Evolutionary conservation across 2,329 filamentous ascomycete genomes (phyloP), one percentile per base, ranked within the genome.

Genomic region (Nemania sp.): DNA sequence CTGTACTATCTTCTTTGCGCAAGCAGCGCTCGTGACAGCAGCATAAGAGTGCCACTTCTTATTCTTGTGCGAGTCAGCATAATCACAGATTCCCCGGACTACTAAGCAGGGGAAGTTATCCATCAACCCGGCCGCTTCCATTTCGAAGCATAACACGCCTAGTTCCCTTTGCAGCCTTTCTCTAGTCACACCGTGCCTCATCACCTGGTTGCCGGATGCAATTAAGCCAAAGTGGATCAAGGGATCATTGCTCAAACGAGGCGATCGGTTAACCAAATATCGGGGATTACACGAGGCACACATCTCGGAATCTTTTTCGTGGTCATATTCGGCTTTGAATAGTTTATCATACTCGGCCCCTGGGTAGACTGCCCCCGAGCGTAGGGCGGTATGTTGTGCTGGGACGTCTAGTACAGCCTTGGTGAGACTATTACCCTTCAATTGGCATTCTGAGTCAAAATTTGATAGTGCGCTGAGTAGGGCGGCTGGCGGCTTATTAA

Each of bases 221-320:
- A 82, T 79, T 0, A 77, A 32, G 0, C 80, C 80, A 32, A 79
- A 79, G 61, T 81, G 78, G 2, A 81, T 49, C 29, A 32, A 4
- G 8, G 29, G 29, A 32, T 32, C 29, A 5, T 32, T 32, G 8
- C 8, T 4, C 5, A 4, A 32, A 8, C 29, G 29, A 8, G 29
- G 29, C 29, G 29, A 8, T 4, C 29, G 29, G 8, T 32, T 8
- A 8, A 32, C 29, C 4, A 5, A 32, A 5, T 8, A 8, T 8
- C 5, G 29, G 4, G 4, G 5, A 32, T 32, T 8, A 32, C 29
- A 32, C 29, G 8, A 4, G 4, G 5, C 29, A 32, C 29, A 32
- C 5, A 8, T 32, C 29, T 32, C 29, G 4, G 8, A 8, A 8
- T 32, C 29, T 8, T 32, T 32, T 4, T 8, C 29, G 29, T 32